Base-by-base conservation (phyloP, 768 basidiomycete genomes). In the Sporobolomyces pararoseus region DNA sequence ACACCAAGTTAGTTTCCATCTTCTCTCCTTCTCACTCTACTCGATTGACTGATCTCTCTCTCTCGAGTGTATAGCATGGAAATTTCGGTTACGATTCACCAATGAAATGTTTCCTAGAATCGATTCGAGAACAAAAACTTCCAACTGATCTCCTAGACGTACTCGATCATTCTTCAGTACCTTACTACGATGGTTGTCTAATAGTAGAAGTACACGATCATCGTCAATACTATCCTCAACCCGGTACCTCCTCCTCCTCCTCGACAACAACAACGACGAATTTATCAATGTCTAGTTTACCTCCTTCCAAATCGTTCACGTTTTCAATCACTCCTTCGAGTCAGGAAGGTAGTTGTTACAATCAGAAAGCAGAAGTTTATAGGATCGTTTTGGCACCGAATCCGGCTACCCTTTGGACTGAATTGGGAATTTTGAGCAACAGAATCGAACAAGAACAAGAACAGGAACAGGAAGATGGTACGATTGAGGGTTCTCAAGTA, bases 141-240 rank as follows among this genome's bases (percentile, higher is more conserved):
- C 80, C 81, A 7, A 74, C 77, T 9, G 72, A 77, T 47, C 76
- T 81, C 57, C 75, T 81, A 5, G 78, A 79, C 32, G 77, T 79
- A 34, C 70, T 81, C 32, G 79, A 81, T 65, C 76, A 78, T 23
- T 63, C 76, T 1, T 63, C 54, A 14, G 67, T 76, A 16, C 25
- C 39, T 23, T 76, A 73, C 51, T 71, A 69, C 66, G 74, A 75
- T 25, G 76, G 75, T 14, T 81, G 81, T 68, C 75, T 81, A 23
- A 80, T 81, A 25, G 80, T 82, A 59, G 81, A 82, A 66, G 76
- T 82, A n/a, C 79, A 81, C 72, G 82, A 82, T 66, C 80, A 78
- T 61, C 77, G 82, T 29, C 59, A 72, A 17, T 52, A 47, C n/a
- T 37, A 52, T 0, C 13, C 66, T 7, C 39, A 42, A 9, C 39